Evolutionary conservation across 371 early-diverging fungal species (phyloP), one percentile per base, ranked within the genome.

Genomic region (Smittium mucronatum): DNA sequence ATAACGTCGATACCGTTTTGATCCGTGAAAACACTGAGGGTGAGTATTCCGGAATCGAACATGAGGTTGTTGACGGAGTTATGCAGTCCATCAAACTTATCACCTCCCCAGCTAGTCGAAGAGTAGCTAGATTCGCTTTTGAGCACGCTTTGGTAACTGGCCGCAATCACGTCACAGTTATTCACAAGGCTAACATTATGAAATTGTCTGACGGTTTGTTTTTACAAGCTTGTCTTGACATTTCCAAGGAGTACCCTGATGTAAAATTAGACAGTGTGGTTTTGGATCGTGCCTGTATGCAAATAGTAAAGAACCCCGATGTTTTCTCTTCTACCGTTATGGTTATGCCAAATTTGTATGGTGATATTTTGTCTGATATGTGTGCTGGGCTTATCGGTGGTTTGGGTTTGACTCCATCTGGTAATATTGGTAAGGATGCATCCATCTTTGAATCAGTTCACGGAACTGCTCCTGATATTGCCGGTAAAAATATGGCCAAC

Each of bases 121-220:
- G 98, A 73, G 96, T 97, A 81, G 96, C 95, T 70, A 88, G 92
- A 73, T 96, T 92, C 71, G 98, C 98, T 57, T 97, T 97, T 73
- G 98, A 97, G 80, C 97, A 92, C 81, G 98, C 98, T 60, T 80
- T 95, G 74, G 90, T 90, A 81, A 93, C 95, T 84, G 85, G 85
- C 78, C 88, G 97, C 74, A 96, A 97, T 89, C 93, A 91, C 85
- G 95, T 97, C 69, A 96, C 97, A 32, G 88, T 88, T 75, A 90
- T 97, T 71, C 98, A 97, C 88, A 97, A 97, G 86, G 98, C 98
- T 80, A 97, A 97, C 85, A 97, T 97, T 81, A 97, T 97, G 98
- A 97, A 97, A 84, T 86, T 94, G 69, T 93, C 90, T 57, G 98
- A 97, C 80, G 98, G 98, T 73, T 88, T 97, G 68, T 97, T 97